Conservation (phyloP, 2,329 filamentous ascomycete species). For the Cercospora sp. region DNA sequence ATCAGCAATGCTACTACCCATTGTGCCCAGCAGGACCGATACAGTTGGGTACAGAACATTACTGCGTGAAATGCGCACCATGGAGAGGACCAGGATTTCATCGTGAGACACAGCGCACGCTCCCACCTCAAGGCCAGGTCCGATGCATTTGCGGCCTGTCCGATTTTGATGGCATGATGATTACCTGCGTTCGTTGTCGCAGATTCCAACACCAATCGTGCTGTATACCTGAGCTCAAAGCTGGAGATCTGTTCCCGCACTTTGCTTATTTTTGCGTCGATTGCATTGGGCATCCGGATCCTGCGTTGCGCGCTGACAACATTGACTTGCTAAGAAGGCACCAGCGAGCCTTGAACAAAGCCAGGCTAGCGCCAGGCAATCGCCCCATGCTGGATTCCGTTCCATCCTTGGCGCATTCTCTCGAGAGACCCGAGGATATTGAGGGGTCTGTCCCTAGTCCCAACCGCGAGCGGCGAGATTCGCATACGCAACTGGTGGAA, state of each 20-base stretch:
- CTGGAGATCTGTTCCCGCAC: background rate
- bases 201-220: background rate
- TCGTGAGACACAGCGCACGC: background rate
- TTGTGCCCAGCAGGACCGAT: background rate
- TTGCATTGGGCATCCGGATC: background rate
- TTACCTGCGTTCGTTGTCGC: background rate
- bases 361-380: background rate
- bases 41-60: background rate
- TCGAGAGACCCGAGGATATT: background rate
- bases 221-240: background rate
- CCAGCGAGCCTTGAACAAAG: background rate
- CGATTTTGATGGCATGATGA: background rate
- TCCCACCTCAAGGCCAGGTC: background rate
- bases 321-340: background rate
- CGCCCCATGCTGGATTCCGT: background rate
- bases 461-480: background rate
- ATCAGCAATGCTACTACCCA: slow-evolving; percentile 1
- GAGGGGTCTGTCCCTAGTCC: background rate
- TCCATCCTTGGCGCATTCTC: background rate
- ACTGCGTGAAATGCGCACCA: background rate
- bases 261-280: background rate
- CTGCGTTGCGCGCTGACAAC: background rate
- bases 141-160: background rate
- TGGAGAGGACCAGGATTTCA: background rate
- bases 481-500: background rate